Percentiles rank a stretch among this genome's conserved stretches.
Conservation (phyloP, 257 asterid species). For the Solanum sparsipilum region DNA sequence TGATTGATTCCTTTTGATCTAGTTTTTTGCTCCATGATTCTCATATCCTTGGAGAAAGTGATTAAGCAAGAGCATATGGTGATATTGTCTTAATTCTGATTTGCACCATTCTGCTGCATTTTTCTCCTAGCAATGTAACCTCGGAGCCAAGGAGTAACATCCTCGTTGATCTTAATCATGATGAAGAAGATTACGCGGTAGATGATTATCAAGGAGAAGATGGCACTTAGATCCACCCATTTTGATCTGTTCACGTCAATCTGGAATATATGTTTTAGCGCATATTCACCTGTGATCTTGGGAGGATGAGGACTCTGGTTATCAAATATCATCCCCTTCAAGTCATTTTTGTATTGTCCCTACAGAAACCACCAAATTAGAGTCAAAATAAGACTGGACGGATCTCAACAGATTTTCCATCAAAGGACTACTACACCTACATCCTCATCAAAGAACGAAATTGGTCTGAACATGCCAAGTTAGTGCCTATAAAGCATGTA, state of each 20-base stretch:
- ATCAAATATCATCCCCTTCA: background rate
- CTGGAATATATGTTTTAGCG: background rate
- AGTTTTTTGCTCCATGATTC: conserved; percentile 14
- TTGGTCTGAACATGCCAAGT: background rate
- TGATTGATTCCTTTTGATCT: background rate
- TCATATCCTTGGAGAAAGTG: conserved; percentile 63
- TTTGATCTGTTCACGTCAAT: conserved; percentile 57
- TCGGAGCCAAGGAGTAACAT: conserved; percentile 85
- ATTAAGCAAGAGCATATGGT: conserved; percentile 63
- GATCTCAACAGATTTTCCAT: background rate
- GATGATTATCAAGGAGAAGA: conserved; percentile 65
- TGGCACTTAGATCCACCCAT: conserved; percentile 72
- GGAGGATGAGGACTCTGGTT: background rate
- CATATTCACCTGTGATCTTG: background rate
- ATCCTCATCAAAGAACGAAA: background rate
- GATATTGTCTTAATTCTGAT: conserved; percentile 24
- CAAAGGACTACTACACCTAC: background rate
- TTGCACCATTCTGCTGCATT: conserved; percentile 51
- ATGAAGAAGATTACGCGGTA: conserved; percentile 79
- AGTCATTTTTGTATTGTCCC: background rate
- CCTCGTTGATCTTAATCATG: conserved; percentile 84
- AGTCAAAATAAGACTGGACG: background rate
- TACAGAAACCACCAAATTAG: background rate
- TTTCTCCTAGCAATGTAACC: conserved; percentile 78
- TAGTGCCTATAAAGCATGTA: background rate